A percentile compares a stretch with the other conserved stretches of the same genome.
phyloP scores from a whole-genome alignment of 768 basidiomycete genomes.

The Suillus americanus region DNA sequence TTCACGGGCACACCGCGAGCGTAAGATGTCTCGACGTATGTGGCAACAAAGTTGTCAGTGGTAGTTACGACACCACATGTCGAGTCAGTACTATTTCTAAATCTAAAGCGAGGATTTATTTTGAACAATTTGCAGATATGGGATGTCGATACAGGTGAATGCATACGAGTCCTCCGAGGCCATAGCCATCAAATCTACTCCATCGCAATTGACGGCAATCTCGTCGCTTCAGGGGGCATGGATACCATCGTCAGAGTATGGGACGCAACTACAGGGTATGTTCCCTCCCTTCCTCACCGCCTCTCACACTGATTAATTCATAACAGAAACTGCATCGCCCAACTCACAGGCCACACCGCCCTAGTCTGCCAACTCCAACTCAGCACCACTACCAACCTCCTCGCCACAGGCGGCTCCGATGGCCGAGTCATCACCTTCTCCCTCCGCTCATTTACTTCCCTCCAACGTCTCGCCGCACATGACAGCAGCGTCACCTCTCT shows the following conservation, averaged over 20 bases:
- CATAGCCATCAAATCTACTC: constrained; percentile 90
- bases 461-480: constrained; percentile 82
- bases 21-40: constrained; percentile 89
- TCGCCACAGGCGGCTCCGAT: constrained; percentile 86
- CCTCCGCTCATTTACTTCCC: constrained; percentile 41
- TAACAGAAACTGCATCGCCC: constrained; percentile 71
- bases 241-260: constrained; percentile 94
- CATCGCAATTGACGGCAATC: constrained; percentile 84
- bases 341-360: constrained; percentile 88
- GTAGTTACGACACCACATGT: constrained; percentile 90
- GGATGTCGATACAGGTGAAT: constrained; percentile 88
- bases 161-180: constrained; percentile 76
- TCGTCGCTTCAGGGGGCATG: constrained; percentile 83
- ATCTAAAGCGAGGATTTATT: background rate
- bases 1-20: constrained; percentile 77
- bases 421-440: constrained; percentile 80
- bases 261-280: constrained; percentile 81
- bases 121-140: constrained; percentile 56
- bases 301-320: background rate
- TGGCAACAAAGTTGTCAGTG: constrained; percentile 82
- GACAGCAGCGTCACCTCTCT: constrained; percentile 84
- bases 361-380: constrained; percentile 91
- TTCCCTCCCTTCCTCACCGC: constrained; percentile 5
- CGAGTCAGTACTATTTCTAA: constrained; percentile 49
- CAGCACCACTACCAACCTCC: constrained; percentile 49